These are phyloP conservation scores for Trichosanthes cucumerina DNA, from an alignment of 306 rosid genomes.

Conservation along the genomic window DNA sequence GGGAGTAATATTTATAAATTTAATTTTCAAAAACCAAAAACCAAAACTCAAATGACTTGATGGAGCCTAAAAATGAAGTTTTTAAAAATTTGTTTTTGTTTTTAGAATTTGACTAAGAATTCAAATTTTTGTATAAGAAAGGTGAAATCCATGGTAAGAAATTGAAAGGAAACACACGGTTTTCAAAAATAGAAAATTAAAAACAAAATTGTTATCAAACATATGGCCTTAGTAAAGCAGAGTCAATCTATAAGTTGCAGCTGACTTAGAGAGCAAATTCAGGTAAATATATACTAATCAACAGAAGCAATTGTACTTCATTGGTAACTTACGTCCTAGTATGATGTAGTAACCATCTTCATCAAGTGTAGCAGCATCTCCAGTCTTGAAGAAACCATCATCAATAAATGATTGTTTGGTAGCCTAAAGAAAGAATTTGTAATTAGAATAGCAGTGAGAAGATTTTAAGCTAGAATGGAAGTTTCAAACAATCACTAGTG, in stretches of 20 bases:
- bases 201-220: too few relatives aligned
- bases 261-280: background rate
- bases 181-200: too few relatives aligned
- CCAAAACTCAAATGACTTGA: too few relatives aligned
- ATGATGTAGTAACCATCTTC: slow-evolving; percentile 77
- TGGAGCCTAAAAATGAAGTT: too few relatives aligned
- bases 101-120: too few relatives aligned
- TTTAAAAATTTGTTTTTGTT: too few relatives aligned
- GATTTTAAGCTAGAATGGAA: background rate
- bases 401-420: slow-evolving; percentile 65
- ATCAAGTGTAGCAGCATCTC: slow-evolving; percentile 75
- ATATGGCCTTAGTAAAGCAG: background rate
- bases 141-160: too few relatives aligned
- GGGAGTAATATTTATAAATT: too few relatives aligned
- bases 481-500: background rate
- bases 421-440: slow-evolving; percentile 29
- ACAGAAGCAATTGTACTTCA: background rate
- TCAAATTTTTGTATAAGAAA: too few relatives aligned
- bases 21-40: too few relatives aligned
- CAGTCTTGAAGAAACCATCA: slow-evolving; percentile 85
- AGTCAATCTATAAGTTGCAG: background rate
- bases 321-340: slow-evolving; percentile 63
- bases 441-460: background rate
- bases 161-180: too few relatives aligned
- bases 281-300: background rate